A percentile compares a stretch with the other conserved stretches of the same genome.
These are phyloP conservation scores for Kazachstania bromeliacearum DNA, from an alignment of 805 yeast genomes.

Conservation along the genomic window DNA sequence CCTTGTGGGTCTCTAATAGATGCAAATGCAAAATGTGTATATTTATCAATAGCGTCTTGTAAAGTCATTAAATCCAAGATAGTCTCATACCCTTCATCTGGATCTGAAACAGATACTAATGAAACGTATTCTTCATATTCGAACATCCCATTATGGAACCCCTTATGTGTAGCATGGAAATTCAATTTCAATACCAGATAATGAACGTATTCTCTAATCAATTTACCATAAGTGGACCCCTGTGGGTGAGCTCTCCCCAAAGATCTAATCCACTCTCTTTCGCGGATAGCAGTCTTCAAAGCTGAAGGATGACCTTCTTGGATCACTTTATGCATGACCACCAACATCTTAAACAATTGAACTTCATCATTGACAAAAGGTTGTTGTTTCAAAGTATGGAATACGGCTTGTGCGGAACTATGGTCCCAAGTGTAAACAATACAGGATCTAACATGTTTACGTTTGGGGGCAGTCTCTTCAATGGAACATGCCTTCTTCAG, in stretches of 20 bases:
- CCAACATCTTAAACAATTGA: conserved; percentile 76
- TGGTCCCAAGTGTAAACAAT: conserved; percentile 96
- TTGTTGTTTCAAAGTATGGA: conserved; percentile 70
- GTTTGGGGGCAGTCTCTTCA: conserved; percentile 87
- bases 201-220: conserved; percentile 68
- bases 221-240: conserved; percentile 47
- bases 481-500: conserved; percentile 70
- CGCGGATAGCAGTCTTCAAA: conserved; percentile 68
- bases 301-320: conserved; percentile 95
- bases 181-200: conserved; percentile 63
- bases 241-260: conserved; percentile 46
- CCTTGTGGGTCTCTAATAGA: conserved; percentile 45
- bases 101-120: conserved; percentile 77
- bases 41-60: conserved; percentile 75
- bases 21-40: conserved; percentile 68
- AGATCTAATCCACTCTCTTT: conserved; percentile 68
- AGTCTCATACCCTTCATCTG: conserved; percentile 91
- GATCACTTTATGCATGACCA: conserved; percentile 80
- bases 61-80: conserved; percentile 75
- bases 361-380: conserved; percentile 74
- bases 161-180: conserved; percentile 78
- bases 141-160: conserved; percentile 80
- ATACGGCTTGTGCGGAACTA: conserved; percentile 70
- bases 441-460: conserved; percentile 93
- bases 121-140: conserved; percentile 94